Conservation (phyloP, 371 early-diverging fungal genomes). For the Syncephalastrum racemosum region DNA sequence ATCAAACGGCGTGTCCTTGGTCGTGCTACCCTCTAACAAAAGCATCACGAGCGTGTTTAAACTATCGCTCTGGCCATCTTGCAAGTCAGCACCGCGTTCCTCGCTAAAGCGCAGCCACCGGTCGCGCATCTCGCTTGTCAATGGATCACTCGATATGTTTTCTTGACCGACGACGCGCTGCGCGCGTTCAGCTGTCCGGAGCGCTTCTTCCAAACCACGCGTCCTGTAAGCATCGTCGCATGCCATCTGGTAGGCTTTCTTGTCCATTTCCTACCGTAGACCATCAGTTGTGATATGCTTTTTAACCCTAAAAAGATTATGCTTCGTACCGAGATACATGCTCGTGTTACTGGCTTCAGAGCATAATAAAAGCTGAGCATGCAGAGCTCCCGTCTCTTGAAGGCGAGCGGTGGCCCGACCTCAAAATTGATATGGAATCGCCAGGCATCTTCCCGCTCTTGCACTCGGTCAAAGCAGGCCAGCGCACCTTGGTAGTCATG, state of each 20-base stretch:
- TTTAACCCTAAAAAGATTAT: too few relatives aligned
- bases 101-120: conserved; percentile 43
- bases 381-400: too few relatives aligned
- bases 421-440: too few relatives aligned
- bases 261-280: conserved; percentile 20
- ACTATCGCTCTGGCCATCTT: conserved; percentile 26
- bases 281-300: too few relatives aligned
- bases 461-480: conserved; percentile 21
- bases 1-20: not conserved
- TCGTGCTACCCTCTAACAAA: conserved; percentile 36
- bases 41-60: conserved; percentile 40
- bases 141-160: conserved; percentile 17
- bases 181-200: conserved; percentile 34
- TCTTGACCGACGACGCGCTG: conserved; percentile 39
- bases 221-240: conserved; percentile 30
- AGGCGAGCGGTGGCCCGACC: too few relatives aligned
- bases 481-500: conserved; percentile 20
- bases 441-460: conserved; percentile 34
- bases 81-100: conserved; percentile 15
- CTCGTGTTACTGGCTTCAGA: not conserved
- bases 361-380: not conserved
- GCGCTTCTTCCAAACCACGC: conserved; percentile 40
- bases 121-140: conserved; percentile 28
- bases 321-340: too few relatives aligned
- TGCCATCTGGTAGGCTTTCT: conserved; percentile 30